Percentiles rank a stretch among this genome's conserved stretches.
These are phyloP conservation scores for Coprinopsis sp. DNA, from an alignment of 768 basidiomycete species.

Conservation along the genomic window DNA sequence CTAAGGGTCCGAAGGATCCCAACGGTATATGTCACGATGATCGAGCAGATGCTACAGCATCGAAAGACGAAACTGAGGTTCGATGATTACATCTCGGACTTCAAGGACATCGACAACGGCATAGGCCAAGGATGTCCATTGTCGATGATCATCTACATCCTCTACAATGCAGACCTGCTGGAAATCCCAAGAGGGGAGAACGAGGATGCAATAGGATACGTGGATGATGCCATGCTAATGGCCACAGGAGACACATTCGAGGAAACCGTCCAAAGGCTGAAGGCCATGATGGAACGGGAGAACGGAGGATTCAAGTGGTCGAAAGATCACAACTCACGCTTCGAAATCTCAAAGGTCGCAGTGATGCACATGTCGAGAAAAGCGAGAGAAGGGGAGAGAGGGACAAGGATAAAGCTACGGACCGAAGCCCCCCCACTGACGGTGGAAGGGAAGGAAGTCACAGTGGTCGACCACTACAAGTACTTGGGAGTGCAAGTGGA, in stretches of 20 bases:
- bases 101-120: constrained; percentile 17
- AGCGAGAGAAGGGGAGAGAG: not conserved
- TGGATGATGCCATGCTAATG: constrained; percentile 25
- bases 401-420: not conserved
- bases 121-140: constrained; percentile 24
- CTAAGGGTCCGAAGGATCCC: constrained; percentile 21
- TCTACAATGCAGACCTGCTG: constrained; percentile 24
- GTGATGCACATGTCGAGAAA: constrained; percentile 21
- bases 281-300: constrained; percentile 21
- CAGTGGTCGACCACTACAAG: constrained; percentile 15
- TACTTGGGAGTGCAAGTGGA: constrained; percentile 25
- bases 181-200: not conserved
- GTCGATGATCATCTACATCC: constrained; percentile 21
- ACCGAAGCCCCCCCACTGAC: constrained; percentile 2
- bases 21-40: constrained; percentile 10
- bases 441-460: constrained; percentile 9
- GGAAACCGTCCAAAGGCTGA: constrained; percentile 14
- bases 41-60: constrained; percentile 8
- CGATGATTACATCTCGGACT: constrained; percentile 21
- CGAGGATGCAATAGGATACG: constrained; percentile 22
- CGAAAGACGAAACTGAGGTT: constrained; percentile 15
- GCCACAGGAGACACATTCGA: constrained; percentile 21
- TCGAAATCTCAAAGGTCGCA: constrained; percentile 27
- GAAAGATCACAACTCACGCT: constrained; percentile 22
- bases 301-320: constrained; percentile 26